phyloP scores from a whole-genome alignment of 2,329 filamentous ascomycete species.

The Akanthomyces lecanii region DNA sequence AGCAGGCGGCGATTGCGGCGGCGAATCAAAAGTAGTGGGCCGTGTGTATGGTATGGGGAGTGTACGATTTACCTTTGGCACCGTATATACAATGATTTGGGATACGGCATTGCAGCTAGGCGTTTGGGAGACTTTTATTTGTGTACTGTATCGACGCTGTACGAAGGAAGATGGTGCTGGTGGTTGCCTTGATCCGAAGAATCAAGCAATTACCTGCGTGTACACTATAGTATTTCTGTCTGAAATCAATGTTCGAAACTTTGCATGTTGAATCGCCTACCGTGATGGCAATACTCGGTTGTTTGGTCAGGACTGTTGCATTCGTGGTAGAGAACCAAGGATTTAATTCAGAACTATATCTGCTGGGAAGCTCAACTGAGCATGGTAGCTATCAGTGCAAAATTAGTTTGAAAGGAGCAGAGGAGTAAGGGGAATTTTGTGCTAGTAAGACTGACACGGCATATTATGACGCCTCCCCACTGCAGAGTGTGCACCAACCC shows the following conservation, averaged over 20 bases:
- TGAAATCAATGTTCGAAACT: not conserved
- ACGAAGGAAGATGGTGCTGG: not conserved
- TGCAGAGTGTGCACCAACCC: too few relatives aligned
- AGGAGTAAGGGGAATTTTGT: too few relatives aligned
- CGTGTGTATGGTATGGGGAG: not conserved
- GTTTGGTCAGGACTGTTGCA: not conserved
- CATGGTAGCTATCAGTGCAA: too few relatives aligned
- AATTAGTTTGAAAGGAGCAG: too few relatives aligned
- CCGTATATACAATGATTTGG: not conserved
- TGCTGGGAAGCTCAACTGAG: too few relatives aligned
- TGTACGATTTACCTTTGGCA: not conserved
- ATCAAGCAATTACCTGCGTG: not conserved
- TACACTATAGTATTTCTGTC: not conserved
- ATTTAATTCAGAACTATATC: too few relatives aligned
- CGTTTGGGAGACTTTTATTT: not conserved
- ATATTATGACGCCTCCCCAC: too few relatives aligned
- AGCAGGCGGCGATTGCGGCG: constrained; percentile 28
- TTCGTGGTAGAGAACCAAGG: too few relatives aligned
- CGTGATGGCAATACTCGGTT: not conserved
- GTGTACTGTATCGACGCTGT: not conserved
- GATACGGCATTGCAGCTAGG: constrained; percentile 4
- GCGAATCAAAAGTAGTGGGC: constrained; percentile 10
- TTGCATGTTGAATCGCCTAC: not conserved
- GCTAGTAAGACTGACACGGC: too few relatives aligned
- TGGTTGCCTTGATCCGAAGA: not conserved